These are phyloP conservation scores for Bryum argenteum DNA, from an alignment of 225 moss, liverwort and hornwort species.

Conservation along the genomic window DNA sequence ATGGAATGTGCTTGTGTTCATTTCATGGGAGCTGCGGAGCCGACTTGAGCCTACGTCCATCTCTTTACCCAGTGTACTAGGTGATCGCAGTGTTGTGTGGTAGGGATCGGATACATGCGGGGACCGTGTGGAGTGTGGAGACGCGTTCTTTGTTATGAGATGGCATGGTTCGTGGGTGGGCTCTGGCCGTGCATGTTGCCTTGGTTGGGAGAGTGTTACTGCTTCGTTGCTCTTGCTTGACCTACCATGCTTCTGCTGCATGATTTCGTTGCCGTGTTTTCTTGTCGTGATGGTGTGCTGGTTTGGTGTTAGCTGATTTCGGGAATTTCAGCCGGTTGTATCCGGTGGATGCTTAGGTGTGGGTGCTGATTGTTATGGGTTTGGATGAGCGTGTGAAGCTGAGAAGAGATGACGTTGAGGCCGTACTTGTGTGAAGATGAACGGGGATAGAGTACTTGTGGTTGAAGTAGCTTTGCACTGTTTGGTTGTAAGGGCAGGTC, in stretches of 20 bases:
- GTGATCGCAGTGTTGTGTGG: slow-evolving; percentile 19
- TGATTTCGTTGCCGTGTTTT: neutral
- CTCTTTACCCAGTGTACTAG: too few species aligned
- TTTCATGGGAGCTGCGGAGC: too few species aligned
- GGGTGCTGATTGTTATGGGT: slow-evolving; percentile 27
- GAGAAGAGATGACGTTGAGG: slow-evolving; percentile 29
- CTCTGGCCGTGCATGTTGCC: slow-evolving; percentile 22
- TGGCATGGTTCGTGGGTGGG: slow-evolving; percentile 18
- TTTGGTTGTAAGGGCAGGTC: slow-evolving; percentile 66
- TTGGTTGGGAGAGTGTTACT: slow-evolving; percentile 4
- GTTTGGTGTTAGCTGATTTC: slow-evolving; percentile 15
- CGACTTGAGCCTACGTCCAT: too few species aligned
- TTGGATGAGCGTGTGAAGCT: slow-evolving; percentile 30
- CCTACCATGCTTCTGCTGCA: too few species aligned
- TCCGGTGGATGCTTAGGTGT: slow-evolving; percentile 6
- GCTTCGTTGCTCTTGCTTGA: slow-evolving; percentile 3
- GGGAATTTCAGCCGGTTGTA: slow-evolving; percentile 8
- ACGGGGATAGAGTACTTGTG: slow-evolving; percentile 40
- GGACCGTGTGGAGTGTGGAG: slow-evolving; percentile 15
- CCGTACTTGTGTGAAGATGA: slow-evolving; percentile 30
- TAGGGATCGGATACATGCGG: slow-evolving; percentile 6
- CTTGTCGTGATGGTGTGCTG: slow-evolving; percentile 16
- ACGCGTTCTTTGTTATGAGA: slow-evolving; percentile 11
- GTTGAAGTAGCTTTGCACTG: slow-evolving; percentile 65
- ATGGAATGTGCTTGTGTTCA: too few species aligned